Evolutionary conservation across 495 filamentous ascomycete species (phyloP).

Genomic region (Letharia lupina): DNA sequence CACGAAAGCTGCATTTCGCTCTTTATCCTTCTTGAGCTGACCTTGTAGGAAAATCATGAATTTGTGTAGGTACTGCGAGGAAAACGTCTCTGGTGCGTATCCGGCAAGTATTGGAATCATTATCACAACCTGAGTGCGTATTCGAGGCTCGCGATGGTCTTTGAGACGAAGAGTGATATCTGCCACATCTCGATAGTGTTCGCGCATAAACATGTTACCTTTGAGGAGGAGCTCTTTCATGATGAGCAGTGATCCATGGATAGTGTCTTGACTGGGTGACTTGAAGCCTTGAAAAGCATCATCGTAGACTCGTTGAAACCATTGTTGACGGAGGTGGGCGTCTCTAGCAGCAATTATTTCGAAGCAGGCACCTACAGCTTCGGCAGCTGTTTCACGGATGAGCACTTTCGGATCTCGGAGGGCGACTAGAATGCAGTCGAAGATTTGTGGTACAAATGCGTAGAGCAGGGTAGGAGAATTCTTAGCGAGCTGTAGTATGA

Average conservation of each 20-base stretch:
- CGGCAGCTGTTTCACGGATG: constrained; percentile 83
- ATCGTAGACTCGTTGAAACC: constrained; percentile 79
- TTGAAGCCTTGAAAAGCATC: constrained; percentile 73
- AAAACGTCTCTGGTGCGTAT: constrained; percentile 84
- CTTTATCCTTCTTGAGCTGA: constrained; percentile 92
- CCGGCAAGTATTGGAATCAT: constrained; percentile 88
- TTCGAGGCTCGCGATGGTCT: constrained; percentile 79
- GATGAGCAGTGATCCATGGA: constrained; percentile 86
- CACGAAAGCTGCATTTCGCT: constrained; percentile 83
- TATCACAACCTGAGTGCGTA: constrained; percentile 77
- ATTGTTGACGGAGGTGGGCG: constrained; percentile 68
- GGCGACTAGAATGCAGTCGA: constrained; percentile 92
- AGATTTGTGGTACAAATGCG: constrained; percentile 77
- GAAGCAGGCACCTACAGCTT: constrained; percentile 87
- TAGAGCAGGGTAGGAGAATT: constrained; percentile 93
- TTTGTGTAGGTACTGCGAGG: constrained; percentile 71
- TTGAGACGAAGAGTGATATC: constrained; percentile 85
- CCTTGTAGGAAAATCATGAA: constrained; percentile 95
- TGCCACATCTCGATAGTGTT: constrained; percentile 75
- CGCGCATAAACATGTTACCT: constrained; percentile 98
- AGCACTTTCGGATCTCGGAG: constrained; percentile 79
- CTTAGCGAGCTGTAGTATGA: constrained; percentile 78
- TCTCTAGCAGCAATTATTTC: constrained; percentile 89
- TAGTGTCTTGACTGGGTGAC: constrained; percentile 67
- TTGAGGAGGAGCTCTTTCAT: constrained; percentile 84